A percentile compares a stretch with the other conserved stretches of the same genome.
Evolutionary conservation across 2,329 filamentous ascomycete genomes (phyloP).

Genomic region (Botrytis fabae): DNA sequence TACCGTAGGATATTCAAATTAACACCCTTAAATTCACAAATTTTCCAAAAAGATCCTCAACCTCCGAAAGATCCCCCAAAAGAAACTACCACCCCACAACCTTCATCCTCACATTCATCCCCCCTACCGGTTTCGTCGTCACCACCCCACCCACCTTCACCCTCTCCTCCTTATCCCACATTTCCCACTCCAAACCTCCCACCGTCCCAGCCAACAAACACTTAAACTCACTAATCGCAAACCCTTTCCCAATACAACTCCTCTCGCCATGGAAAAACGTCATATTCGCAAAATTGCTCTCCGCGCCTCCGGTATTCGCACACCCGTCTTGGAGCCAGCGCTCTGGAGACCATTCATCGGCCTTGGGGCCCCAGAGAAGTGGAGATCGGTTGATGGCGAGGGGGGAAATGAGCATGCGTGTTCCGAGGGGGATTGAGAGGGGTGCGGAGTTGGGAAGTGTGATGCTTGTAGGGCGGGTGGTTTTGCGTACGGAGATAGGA

Average conservation of each 20-base stretch:
- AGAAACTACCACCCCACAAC: not conserved
- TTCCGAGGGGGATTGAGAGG: conserved; percentile 59
- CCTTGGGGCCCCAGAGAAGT: conserved; percentile 61
- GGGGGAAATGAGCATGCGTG: conserved; percentile 54
- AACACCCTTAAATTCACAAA: not conserved
- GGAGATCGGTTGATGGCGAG: conserved; percentile 57
- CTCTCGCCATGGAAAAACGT: conserved; percentile 85
- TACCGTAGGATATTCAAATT: not conserved
- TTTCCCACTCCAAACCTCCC: conserved; percentile 21
- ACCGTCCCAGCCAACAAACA: conserved; percentile 17
- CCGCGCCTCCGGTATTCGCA: conserved; percentile 61
- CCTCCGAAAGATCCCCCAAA: not conserved
- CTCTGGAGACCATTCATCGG: conserved; percentile 60
- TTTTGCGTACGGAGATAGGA: conserved; percentile 61
- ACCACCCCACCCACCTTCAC: conserved; percentile 59
- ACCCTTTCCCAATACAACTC: conserved; percentile 78
- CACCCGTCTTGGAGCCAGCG: conserved; percentile 48
- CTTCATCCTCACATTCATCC: conserved; percentile 22
- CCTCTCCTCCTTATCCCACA: conserved; percentile 42
- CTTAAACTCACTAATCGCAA: conserved; percentile 75
- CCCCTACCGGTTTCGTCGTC: conserved; percentile 33
- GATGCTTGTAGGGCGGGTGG: conserved; percentile 57
- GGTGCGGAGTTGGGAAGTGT: conserved; percentile 56
- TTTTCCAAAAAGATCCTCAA: not conserved
- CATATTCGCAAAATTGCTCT: conserved; percentile 73